Evolutionary conservation across 495 filamentous ascomycete genomes (phyloP).

Genomic region (Evernia prunastri): DNA sequence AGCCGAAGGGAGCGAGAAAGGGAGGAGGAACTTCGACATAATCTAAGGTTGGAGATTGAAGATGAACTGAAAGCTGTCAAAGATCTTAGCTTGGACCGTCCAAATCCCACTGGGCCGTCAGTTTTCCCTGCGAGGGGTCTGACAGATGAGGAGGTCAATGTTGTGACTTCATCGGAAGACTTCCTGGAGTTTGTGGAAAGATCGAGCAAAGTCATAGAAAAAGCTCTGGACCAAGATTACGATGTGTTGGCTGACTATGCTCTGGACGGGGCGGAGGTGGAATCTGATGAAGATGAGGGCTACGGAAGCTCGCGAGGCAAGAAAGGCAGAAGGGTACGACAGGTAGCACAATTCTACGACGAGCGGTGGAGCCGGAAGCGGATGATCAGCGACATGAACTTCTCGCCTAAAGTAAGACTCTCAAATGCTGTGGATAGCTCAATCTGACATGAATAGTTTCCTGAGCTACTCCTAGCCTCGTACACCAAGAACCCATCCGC

Average conservation of each 20-base stretch:
- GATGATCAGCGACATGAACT: conserved; percentile 88
- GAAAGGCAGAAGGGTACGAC: conserved; percentile 72
- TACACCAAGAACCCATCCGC: conserved; percentile 96
- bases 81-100: conserved; percentile 48
- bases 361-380: conserved; percentile 95
- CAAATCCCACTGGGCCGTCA: conserved; percentile 38
- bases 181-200: conserved; percentile 93
- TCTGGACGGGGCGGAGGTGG: conserved; percentile 57
- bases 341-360: conserved; percentile 88
- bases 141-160: conserved; percentile 78
- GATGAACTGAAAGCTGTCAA: conserved; percentile 73
- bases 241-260: conserved; percentile 95
- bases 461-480: conserved; percentile 83
- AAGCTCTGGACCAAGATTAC: conserved; percentile 87
- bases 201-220: conserved; percentile 94
- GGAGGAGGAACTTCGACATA: conserved; percentile 83
- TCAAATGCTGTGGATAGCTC: neutral
- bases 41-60: conserved; percentile 82
- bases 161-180: conserved; percentile 84
- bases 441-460: conserved; percentile 51
- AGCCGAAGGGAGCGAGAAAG: conserved; percentile 70
- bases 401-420: conserved; percentile 70
- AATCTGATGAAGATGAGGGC: conserved; percentile 76
- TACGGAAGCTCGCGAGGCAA: conserved; percentile 56
- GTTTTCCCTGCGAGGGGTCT: conserved; percentile 78